Conservation (phyloP, 2,329 filamentous ascomycete species). For the Epicoccum nigrum region DNA sequence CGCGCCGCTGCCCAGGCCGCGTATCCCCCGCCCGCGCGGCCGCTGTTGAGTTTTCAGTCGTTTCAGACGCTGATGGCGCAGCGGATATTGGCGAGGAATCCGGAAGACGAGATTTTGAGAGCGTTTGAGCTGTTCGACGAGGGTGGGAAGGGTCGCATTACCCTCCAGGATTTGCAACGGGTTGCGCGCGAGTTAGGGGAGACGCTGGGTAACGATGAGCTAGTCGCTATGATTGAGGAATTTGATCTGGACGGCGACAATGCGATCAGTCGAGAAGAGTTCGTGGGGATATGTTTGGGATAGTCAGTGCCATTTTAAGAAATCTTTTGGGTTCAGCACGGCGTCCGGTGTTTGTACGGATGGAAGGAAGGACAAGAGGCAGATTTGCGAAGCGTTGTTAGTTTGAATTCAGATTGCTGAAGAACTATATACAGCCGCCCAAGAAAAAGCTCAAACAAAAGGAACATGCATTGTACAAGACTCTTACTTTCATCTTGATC, state of each 20-base stretch:
- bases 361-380: not conserved
- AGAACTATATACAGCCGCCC: constrained; percentile 46
- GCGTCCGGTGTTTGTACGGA: constrained; percentile 6
- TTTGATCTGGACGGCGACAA: constrained; percentile 95
- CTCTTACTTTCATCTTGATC: constrained; percentile 14
- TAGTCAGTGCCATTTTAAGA: constrained; percentile 3
- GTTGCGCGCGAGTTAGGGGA: constrained; percentile 92
- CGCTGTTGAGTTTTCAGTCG: constrained; percentile 73
- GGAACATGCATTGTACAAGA: constrained; percentile 42
- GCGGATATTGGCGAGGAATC: constrained; percentile 81
- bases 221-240: constrained; percentile 96
- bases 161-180: constrained; percentile 81
- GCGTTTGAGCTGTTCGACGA: constrained; percentile 95
- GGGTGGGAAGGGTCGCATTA: constrained; percentile 89
- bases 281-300: constrained; percentile 69
- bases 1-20: constrained; percentile 13
- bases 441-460: constrained; percentile 34
- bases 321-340: constrained; percentile 1
- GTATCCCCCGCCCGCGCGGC: constrained; percentile 52
- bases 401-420: constrained; percentile 33
- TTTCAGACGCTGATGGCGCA: constrained; percentile 79
- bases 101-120: constrained; percentile 85
- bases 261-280: constrained; percentile 68
- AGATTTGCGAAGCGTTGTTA: constrained; percentile 14
- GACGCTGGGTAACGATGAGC: constrained; percentile 88